Evolutionary conservation across 495 filamentous ascomycete species (phyloP), one percentile per base, ranked within the genome.

Genomic region (Aspergillus saccharolyticus): DNA sequence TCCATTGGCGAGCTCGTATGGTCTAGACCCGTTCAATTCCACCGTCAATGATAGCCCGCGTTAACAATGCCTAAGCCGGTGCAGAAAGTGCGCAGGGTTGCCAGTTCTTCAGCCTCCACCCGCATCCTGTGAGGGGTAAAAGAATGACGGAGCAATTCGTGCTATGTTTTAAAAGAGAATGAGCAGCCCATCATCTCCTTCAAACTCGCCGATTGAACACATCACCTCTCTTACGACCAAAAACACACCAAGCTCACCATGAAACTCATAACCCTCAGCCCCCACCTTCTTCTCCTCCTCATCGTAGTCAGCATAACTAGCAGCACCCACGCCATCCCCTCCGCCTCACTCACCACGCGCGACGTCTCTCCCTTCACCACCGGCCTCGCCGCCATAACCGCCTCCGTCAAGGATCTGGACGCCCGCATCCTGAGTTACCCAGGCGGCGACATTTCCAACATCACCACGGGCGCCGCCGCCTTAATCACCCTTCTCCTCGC

Each of bases 401-500:
- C 46, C 20, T 0, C 6, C 15, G 20, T 25, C 12, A 24, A 25
- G 10, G 7, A 1, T 10, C 46, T 49, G 21, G 46, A 49, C 21
- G 20, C 46, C 21, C 21, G 10, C 12, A 49, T 49, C 21, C 46
- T 22, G 6, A 25, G 21, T 10, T 49, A 49, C 21, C 46, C 20
- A 8, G 46, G 46, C 14, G 46, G 46, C 14, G 46, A 49, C 46
- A 49, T 49, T 8, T 25, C 46, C 46, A 49, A 49, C 20, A 49
- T 49, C 46, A 49, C 46, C 20, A n/a, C 46, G n/a, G 46, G 46
- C 20, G 46, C 46, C 24, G 46, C 46, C 1, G 46, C 20, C 5
- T 17, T 49, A 9, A 49, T 49, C 46, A 49, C 20, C 4, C 16
- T 21, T 3, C 21, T 49, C 20, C 46, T 49, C 12, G 46, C 46